A percentile compares a stretch with the other conserved stretches of the same genome.
Conservation (phyloP, 1,284 basidiomycete genomes). For the Rhodotorula sp. region DNA sequence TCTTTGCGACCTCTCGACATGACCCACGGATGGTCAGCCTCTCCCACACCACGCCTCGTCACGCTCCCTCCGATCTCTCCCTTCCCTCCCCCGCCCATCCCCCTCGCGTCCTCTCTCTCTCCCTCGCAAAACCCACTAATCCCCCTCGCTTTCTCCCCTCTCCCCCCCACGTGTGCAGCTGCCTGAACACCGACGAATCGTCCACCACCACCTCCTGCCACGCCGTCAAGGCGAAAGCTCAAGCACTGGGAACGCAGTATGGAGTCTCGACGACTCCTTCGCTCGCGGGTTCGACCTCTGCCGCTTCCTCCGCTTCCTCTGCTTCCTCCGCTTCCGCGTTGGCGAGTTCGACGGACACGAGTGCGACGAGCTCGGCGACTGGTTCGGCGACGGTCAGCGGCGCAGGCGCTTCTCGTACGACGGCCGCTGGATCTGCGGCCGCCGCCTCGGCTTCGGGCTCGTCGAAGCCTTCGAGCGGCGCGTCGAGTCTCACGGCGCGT, state of each 20-base stretch:
- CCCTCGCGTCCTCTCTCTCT: background rate
- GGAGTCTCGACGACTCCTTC: slow-evolving; percentile 17
- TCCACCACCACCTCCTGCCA: slow-evolving; percentile 12
- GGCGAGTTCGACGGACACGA: slow-evolving; percentile 2
- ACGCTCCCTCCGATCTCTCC: too few relatives aligned
- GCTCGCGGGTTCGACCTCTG: background rate
- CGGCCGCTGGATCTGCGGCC: background rate
- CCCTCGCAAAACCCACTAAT: too few relatives aligned
- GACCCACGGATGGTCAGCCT: background rate
- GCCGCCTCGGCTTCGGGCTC: background rate
- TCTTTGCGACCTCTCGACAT: background rate
- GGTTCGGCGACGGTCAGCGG: background rate
- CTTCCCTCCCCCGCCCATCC: too few relatives aligned
- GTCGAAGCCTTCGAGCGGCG: too few relatives aligned
- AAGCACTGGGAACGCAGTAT: slow-evolving; percentile 17
- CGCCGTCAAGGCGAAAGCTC: slow-evolving; percentile 13
- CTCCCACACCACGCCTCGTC: too few relatives aligned
- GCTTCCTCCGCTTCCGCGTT: background rate
- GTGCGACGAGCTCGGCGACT: background rate
- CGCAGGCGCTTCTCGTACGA: background rate
- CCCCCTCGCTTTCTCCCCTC: background rate
- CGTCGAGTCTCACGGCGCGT: too few relatives aligned
- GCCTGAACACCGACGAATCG: slow-evolving; percentile 32
- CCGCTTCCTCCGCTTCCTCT: background rate
- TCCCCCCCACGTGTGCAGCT: slow-evolving; percentile 1